Base-by-base conservation (phyloP, 1,139 yeast species). In the Geotrichum restrictum region DNA sequence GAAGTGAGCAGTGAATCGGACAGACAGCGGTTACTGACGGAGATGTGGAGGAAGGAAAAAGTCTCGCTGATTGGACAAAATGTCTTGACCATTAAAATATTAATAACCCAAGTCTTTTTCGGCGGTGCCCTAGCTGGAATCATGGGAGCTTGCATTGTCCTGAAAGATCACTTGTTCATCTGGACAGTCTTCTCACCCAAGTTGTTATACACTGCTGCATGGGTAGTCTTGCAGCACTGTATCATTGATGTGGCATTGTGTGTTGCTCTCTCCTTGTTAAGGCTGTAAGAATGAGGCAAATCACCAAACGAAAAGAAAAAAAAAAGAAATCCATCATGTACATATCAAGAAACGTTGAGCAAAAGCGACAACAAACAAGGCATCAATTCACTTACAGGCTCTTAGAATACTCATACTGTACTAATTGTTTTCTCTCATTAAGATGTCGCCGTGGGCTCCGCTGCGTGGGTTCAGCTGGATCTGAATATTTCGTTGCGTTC, bases 141-240 rank as follows among this genome's bases (percentile, higher is more conserved):
- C 50, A 66, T 86, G 48, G 72, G 75, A 0, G 84, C 97, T 6
- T 93, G 98, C 65, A 77, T 78, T 52, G 74, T 80, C 27, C 74
- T 91, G 58, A 76, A 96, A 60, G 87, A 83, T 64, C 98, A 93
- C 66, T 74, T 93, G 54, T 93, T 93, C 66, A 85, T 94, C 14
- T 94, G 98, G 98, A 88, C 98, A 1, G 98, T 94, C 3, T 93
- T 93, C 70, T 87, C 96, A 48, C 99, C 98, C 0, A 93, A 89
- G 63, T 69, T 93, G 16, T 76, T 95, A 34, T 93, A 84, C 66
- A 84, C 85, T 59, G 80, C 82, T 0, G 83, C 83, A 2, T 94
- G 98, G 98, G 60, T 68, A 5, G 54, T 68, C 1, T 39, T 65
- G n/a, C 68, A 65, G 49, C 66, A 66, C 48, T 58, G 59, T 8